Percentiles rank a stretch among this genome's conserved stretches.
These are phyloP conservation scores for Amylocystis lapponica DNA, from an alignment of 768 basidiomycete genomes.

Conservation along the genomic window DNA sequence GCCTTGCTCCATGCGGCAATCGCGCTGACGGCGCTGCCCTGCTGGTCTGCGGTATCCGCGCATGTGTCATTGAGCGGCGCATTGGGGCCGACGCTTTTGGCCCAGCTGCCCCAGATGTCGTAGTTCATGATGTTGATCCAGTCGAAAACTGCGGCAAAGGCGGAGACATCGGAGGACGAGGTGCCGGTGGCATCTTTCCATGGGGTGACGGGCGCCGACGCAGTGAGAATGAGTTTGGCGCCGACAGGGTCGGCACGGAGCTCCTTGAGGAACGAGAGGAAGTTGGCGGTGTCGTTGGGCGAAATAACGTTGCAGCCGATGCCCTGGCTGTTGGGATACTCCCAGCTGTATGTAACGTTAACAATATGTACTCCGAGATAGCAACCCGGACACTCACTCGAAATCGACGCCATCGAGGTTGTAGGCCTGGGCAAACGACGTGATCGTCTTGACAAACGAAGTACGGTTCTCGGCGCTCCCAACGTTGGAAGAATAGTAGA, in stretches of 20 bases:
- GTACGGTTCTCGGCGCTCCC: slow-evolving; percentile 49
- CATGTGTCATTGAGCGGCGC: slow-evolving; percentile 82
- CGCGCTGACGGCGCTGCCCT: slow-evolving; percentile 73
- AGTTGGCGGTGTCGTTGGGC: slow-evolving; percentile 67
- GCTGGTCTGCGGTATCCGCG: slow-evolving; percentile 46
- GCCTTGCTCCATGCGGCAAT: slow-evolving; percentile 71
- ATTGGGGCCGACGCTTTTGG: slow-evolving; percentile 64
- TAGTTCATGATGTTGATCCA: slow-evolving; percentile 74
- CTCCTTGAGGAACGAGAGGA: slow-evolving; percentile 68
- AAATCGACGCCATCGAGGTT: slow-evolving; percentile 62
- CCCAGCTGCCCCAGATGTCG: slow-evolving; percentile 53
- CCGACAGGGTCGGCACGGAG: slow-evolving; percentile 53
- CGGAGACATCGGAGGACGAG: slow-evolving; percentile 57
- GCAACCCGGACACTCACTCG: slow-evolving; percentile 39
- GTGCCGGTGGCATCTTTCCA: slow-evolving; percentile 54
- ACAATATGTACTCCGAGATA: neutral
- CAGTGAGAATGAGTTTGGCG: slow-evolving; percentile 60
- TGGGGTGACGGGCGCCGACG: slow-evolving; percentile 61
- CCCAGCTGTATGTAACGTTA: slow-evolving; percentile 52
- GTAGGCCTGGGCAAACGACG: slow-evolving; percentile 41
- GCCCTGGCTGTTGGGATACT: slow-evolving; percentile 70
- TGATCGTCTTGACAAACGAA: slow-evolving; percentile 50
- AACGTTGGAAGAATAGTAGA: slow-evolving; percentile 53
- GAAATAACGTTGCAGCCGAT: slow-evolving; percentile 65
- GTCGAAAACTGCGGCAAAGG: slow-evolving; percentile 65